Evolutionary conservation across 1,284 basidiomycete genomes (phyloP), one percentile per base, ranked within the genome.

Genomic region (Chalciporus sp.): DNA sequence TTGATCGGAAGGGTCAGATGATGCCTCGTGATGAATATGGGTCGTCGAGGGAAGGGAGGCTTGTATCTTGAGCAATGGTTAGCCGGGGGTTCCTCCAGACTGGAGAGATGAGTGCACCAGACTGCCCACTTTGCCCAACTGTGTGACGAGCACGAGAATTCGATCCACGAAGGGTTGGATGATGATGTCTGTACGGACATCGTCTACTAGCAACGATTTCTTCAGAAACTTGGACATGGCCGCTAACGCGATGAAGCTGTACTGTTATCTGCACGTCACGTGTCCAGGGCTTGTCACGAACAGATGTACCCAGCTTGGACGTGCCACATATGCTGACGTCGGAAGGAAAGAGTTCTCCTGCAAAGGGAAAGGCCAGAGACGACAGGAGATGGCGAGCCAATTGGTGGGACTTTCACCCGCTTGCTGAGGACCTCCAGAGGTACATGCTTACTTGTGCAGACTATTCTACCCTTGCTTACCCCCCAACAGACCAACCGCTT

Each of bases 51-150:
- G 88, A 23, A 95, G 80, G 4, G 85, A 83, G 23, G 84, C 92
- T 80, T 95, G 92, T 35, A 93, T 90, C 93, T 94, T 70, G 42
- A 35, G 33, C 28, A 40, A 33, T 12, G 11, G 49, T 58, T 20
- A 60, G 55, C 31, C 43, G 16, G n/a, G 10, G 16, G 7, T 11
- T 26, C n/a, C 41, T 47, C 43, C 14, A 44, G 44, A 20, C 14
- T 44, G 35, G 26, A 48, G 52, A 56, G 43, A 53, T 26, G 31
- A 37, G 74, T 75, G 66, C 67, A 95, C 92, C 73, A 97, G 67
- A 65, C 81, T 87, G 52, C 94, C 94, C 12, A 95, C 85, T 81
- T 93, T 94, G 28, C 90, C 91, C 50, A 91, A 63, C 72, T 96
- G 95, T 1, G 93, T 94, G 49, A 97, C 78, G 27, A 95, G 75